A percentile compares a stretch with the other conserved stretches of the same genome.
These are phyloP conservation scores for Gaertneriomyces semiglobifer DNA, from an alignment of 192 early-diverging fungal genomes.

Conservation along the genomic window DNA sequence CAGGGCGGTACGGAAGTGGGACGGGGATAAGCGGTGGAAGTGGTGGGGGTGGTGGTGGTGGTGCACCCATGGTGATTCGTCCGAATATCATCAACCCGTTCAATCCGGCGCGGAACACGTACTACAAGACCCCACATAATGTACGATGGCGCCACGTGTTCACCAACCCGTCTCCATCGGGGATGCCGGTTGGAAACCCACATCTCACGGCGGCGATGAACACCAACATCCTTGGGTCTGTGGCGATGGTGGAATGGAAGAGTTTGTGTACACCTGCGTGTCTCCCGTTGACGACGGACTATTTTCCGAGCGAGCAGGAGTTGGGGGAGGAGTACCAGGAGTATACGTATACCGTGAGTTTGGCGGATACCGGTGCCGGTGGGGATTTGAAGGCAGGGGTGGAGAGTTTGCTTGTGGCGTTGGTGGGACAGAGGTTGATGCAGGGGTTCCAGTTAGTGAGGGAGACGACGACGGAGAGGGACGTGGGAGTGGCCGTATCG, in stretches of 20 bases:
- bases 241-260: slow-evolving; percentile 70
- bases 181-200: too few species aligned
- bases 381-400: slow-evolving; percentile 15
- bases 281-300: slow-evolving; percentile 89
- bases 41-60: too few species aligned
- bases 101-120: slow-evolving; percentile 55
- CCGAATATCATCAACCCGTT: slow-evolving; percentile 60
- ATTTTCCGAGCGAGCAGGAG: slow-evolving; percentile 68
- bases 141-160: slow-evolving; percentile 88
- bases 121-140: too few species aligned
- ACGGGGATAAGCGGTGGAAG: too few species aligned
- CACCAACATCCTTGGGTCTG: too few species aligned
- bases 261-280: slow-evolving; percentile 90
- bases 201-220: too few species aligned
- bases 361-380: slow-evolving; percentile 26
- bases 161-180: not conserved
- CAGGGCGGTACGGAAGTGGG: not conserved
- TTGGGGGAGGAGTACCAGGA: slow-evolving; percentile 65
- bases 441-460: slow-evolving; percentile 91
- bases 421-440: slow-evolving; percentile 82
- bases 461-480: slow-evolving; percentile 13
- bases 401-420: slow-evolving; percentile 67
- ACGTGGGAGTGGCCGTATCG: not conserved
- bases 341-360: slow-evolving; percentile 70
- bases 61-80: not conserved